Base-by-base conservation (phyloP, 1,139 yeast species). In the Meyerozyma guilliermondii region DNA sequence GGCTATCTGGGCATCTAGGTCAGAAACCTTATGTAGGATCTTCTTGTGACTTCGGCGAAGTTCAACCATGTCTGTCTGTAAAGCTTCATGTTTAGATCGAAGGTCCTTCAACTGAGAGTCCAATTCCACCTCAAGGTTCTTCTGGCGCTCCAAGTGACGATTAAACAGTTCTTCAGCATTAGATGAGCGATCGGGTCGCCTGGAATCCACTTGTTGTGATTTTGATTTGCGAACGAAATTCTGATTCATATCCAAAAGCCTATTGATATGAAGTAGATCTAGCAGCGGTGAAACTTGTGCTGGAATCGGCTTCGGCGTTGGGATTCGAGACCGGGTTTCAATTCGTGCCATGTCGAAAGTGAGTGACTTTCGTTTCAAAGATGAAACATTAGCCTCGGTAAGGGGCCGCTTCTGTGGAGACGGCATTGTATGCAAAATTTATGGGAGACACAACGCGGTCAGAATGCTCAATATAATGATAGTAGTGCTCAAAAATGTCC, bases 31-130 rank as follows among this genome's bases (percentile, higher is more conserved):
- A 40, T 53, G 54, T 7, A 46, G 46, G 8, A 53, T 44, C 31
- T 59, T 60, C 41, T 59, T 60, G 41, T 52, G 53, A 9, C 51
- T 50, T 37, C 64, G 46, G 36, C 58, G 57, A 10, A 63, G 42
- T 26, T 56, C 60, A 2, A 46, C 45, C 6, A 56, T 46, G 33
- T 63, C 68, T 1, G 50, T 49, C 31, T 60, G 61, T 11, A 59
- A 45, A 14, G 50, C 47, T 4, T 59, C 59, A 13, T 54, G 43
- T 29, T 54, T 55, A 11, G 46, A 49, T 6, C 46, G 43, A 37
- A 60, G 43, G 5, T 45, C 43, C 26, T 49, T 48, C 14, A 52
- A 45, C 40, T 55, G 53, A 4, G 44, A 46, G 14, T 52, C 52
- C 24, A 63, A 46, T 22, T 47, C 50, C 8, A 3, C 16, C n/a